Base-by-base conservation (phyloP, 345 rosid genomes). In the Lepidium didymum region DNA sequence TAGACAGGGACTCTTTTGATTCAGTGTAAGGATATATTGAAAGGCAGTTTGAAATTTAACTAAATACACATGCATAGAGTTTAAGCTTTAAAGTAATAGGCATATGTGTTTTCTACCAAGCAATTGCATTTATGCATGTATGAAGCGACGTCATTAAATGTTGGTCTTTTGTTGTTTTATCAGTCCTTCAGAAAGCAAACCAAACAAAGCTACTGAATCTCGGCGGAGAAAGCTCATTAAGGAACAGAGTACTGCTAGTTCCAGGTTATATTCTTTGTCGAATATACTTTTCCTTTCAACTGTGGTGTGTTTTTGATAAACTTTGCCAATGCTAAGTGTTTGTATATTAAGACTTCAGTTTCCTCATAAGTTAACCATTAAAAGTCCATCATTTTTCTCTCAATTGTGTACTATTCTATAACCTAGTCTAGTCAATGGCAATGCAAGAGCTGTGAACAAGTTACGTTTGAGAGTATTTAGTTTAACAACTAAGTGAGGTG, bases 131-230 rank as follows among this genome's bases (percentile, higher is more conserved):
- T 21, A 52, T 29, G 37, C 56, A 29, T 8, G 37, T 52, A 52
- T 29, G 21, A 31, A 29, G 5, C 33, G 2, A 31, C 18, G 41
- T 8, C 51, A 49, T 42, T 9, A 36, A 18, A n/a, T 53, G 44
- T 66, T 15, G 60, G 35, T 42, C 13, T 12, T 61, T 8, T 29
- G 12, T 62, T 55, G 19, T 60, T 72, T 56, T 68, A 54, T 43
- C 82, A 84, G 91, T 78, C 58, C 76, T 47, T 91, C 93, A 27
- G 86, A 79, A 73, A 88, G 88, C 67, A 86, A 87, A 70, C 96
- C 91, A 43, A 83, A 82, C 79, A 79, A 85, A 27, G 87, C 89
- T 16, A 81, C 81, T 54, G 73, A 81, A 64, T 79, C 83, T 75
- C 77, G 81, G 40, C 84, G 83, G 77, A 78, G 77, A 77, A 91